Evolutionary conservation across 169 alveolate genomes (phyloP), one percentile per base, ranked within the genome.

Genomic region (Babesia ovata): DNA sequence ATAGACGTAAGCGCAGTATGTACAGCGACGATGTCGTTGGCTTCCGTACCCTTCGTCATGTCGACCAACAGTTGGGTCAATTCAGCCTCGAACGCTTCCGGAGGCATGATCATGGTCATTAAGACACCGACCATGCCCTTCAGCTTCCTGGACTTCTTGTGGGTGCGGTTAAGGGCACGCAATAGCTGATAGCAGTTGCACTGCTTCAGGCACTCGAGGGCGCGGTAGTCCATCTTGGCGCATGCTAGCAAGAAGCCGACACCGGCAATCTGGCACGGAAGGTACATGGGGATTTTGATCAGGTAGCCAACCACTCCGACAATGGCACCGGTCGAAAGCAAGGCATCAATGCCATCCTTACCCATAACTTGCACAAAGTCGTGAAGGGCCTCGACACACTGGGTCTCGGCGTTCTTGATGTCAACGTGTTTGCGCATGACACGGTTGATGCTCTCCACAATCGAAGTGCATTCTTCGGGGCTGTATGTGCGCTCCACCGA

Each of bases 51-150:
- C 17, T 67, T 87, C 78, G 83, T 85, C 76, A 92, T 74, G 63
- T 91, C 94, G 36, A 87, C 90, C 49, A 94, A 63, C 49, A 87
- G 84, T 54, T 93, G 96, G 29, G 86, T 79, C 50, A 94, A 82
- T 70, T 91, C 96, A 22, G 86, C 83, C 45, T 92, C 94, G 48
- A 94, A 79, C 4, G 96, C 94, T 54, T 91, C 97, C 36, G 93
- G 91, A 6, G 97, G 97, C 94, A 94, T 92, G 65, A 94, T 61
- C 49, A 93, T 86, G n/a, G 95, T 91, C 56, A 94, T 75, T 50
- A 94, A 73, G 36, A 95, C 94, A 44, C 96, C 96, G 33, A 94
- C 82, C 62, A 92, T 91, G 29, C 91, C 70, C 86, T 89, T 92
- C 57, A 94, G 84, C 71, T 91, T 93, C 39, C 87, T 74, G 65